These are phyloP conservation scores for Botrytis cinerea DNA, from an alignment of 2,329 filamentous ascomycete genomes.

Conservation along the genomic window DNA sequence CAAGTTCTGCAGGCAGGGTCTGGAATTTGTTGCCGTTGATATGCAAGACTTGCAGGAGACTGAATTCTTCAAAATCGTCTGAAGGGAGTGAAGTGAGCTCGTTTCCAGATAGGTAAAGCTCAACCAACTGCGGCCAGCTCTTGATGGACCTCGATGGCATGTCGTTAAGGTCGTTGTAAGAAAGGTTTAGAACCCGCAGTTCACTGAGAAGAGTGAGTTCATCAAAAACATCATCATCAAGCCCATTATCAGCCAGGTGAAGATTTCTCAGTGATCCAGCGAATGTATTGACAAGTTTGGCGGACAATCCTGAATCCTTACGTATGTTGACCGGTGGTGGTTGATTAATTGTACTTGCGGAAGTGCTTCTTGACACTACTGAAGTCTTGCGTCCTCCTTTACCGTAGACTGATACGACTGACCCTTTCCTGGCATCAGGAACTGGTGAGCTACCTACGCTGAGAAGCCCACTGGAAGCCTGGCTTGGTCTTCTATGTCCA, in stretches of 20 bases:
- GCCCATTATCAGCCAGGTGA: slow-evolving; percentile 87
- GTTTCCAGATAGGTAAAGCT: slow-evolving; percentile 94
- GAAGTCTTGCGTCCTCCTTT: slow-evolving; percentile 84
- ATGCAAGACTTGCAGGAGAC: slow-evolving; percentile 83
- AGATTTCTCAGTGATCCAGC: slow-evolving; percentile 81
- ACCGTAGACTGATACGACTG: slow-evolving; percentile 77
- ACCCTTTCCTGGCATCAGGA: slow-evolving; percentile 69
- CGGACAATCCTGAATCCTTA: slow-evolving; percentile 88
- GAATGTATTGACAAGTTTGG: slow-evolving; percentile 81
- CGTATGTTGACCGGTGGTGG: slow-evolving; percentile 58
- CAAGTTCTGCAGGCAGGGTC: slow-evolving; percentile 91
- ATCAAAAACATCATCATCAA: slow-evolving; percentile 94
- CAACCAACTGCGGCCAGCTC: slow-evolving; percentile 85
- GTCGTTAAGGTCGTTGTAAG: slow-evolving; percentile 92
- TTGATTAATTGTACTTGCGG: slow-evolving; percentile 47
- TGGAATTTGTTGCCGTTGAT: slow-evolving; percentile 99
- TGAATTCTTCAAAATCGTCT: slow-evolving; percentile 90
- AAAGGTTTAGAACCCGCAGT: slow-evolving; percentile 84
- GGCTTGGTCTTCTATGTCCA: slow-evolving; percentile 74
- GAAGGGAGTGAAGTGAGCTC: slow-evolving; percentile 88
- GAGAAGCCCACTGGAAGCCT: slow-evolving; percentile 74
- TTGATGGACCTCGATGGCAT: slow-evolving; percentile 86
- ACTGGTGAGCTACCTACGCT: slow-evolving; percentile 75
- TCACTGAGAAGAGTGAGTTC: slow-evolving; percentile 82
- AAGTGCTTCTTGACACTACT: slow-evolving; percentile 67